Base-by-base conservation (phyloP, 2,329 filamentous ascomycete genomes). In the Paecilomyces variotii region DNA sequence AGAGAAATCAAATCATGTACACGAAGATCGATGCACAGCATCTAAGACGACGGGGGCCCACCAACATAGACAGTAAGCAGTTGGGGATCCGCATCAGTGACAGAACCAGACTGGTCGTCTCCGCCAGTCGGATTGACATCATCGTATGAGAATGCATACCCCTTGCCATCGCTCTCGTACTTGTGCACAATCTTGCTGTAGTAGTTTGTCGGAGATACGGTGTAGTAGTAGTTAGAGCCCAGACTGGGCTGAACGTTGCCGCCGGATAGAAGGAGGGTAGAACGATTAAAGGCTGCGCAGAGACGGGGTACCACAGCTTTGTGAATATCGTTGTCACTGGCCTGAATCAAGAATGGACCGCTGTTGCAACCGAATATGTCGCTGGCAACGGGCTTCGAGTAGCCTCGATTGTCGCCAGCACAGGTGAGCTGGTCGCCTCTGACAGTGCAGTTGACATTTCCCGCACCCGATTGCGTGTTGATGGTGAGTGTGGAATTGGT, bases 131-230 rank as follows among this genome's bases (percentile, higher is more conserved):
- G 80, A 57, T 83, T 82, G 19, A 89, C 86, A 67, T 89, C 86
- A 65, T 89, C 86, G 63, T 87, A 89, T 0, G 86, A 79, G 66
- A 88, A 89, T 0, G 84, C 82, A 67, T 89, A 89, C 0, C 86
- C 86, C 52, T 77, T 74, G 0, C 80, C 80, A 67, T 87, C 84
- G 3, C 79, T 67, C 72, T 87, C 84, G 55, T 82, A 78, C 39
- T 78, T 71, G 70, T 88, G 86, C 2, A 88, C 78, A 45, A 88
- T 76, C 54, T 61, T 59, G 54, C 58, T 61, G 71, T 87, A 80
- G 66, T 58, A 56, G 49, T 73, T 78, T 10, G 78, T 80, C 0
- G 79, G 76, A 53, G 71, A 62, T n/a, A 28, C 59, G 2, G 67
- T 70, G 67, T 84, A 84, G 70, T 82, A 84, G 27, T 45, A 5